Conservation (phyloP, 164 flowering plant species). For the Annona squamosa region DNA sequence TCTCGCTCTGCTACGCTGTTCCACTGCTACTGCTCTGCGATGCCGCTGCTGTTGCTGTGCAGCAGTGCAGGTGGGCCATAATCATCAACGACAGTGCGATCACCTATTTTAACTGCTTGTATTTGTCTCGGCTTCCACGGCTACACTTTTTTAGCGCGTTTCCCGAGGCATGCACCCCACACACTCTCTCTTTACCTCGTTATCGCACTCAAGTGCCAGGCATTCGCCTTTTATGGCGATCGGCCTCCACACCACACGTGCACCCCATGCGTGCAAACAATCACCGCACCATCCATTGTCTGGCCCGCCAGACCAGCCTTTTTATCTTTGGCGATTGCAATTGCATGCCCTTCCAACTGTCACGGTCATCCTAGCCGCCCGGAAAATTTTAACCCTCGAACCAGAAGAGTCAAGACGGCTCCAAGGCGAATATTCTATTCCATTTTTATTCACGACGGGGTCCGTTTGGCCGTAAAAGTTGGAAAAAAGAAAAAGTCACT, state of each 20-base stretch:
- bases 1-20: too few species aligned
- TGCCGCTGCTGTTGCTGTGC: neutral
- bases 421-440: too few species aligned
- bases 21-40: too few species aligned
- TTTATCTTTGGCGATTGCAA: too few species aligned
- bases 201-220: neutral
- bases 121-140: neutral
- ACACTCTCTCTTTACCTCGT: neutral
- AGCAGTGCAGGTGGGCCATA: neutral
- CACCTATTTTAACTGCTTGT: neutral
- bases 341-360: neutral
- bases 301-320: neutral
- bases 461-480: too few species aligned
- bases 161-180: neutral
- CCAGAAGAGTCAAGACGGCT: too few species aligned
- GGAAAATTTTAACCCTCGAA: too few species aligned
- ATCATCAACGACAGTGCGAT: neutral
- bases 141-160: neutral
- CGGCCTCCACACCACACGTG: neutral
- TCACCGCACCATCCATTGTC: neutral
- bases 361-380: too few species aligned
- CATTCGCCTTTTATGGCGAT: neutral
- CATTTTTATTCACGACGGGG: too few species aligned
- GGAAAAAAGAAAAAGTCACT: too few species aligned
- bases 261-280: neutral